Conservation (phyloP, 2,329 filamentous ascomycete species). For the Nakataea oryzae region DNA sequence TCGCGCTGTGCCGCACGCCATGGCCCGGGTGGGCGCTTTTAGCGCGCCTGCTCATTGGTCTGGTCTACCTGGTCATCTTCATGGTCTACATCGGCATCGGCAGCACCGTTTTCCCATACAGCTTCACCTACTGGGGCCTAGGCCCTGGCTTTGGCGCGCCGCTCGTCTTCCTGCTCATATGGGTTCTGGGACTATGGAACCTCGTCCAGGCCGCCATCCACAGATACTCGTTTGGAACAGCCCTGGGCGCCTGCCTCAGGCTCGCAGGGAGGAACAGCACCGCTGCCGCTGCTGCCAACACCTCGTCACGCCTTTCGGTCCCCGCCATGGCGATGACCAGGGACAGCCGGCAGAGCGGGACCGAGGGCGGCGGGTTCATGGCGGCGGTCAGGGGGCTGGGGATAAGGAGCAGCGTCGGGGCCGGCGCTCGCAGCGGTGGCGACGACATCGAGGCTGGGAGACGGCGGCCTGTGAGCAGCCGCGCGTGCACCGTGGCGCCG, state of each 20-base stretch:
- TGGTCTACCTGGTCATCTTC: slow-evolving; percentile 23
- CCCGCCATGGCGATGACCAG: neutral
- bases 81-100: slow-evolving; percentile 20
- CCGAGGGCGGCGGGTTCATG: neutral
- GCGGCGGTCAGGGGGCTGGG: neutral
- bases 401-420: neutral
- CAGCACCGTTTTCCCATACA: slow-evolving; percentile 23
- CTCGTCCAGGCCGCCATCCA: slow-evolving; percentile 5
- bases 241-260: neutral
- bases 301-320: no score
- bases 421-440: neutral
- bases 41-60: slow-evolving; percentile 18
- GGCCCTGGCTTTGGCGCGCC: slow-evolving; percentile 15
- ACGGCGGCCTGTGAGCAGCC: neutral
- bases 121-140: slow-evolving; percentile 26
- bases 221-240: slow-evolving; percentile 3
- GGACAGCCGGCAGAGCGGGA: neutral
- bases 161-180: slow-evolving; percentile 25
- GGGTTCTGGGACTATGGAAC: slow-evolving; percentile 16
- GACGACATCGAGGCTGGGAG: neutral
- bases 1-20: slow-evolving; percentile 18
- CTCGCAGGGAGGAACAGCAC: neutral
- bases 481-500: neutral
- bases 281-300: no score
- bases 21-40: slow-evolving; percentile 21